phyloP scores from a whole-genome alignment of 495 filamentous ascomycete genomes.

The Penicillium flavigenum region DNA sequence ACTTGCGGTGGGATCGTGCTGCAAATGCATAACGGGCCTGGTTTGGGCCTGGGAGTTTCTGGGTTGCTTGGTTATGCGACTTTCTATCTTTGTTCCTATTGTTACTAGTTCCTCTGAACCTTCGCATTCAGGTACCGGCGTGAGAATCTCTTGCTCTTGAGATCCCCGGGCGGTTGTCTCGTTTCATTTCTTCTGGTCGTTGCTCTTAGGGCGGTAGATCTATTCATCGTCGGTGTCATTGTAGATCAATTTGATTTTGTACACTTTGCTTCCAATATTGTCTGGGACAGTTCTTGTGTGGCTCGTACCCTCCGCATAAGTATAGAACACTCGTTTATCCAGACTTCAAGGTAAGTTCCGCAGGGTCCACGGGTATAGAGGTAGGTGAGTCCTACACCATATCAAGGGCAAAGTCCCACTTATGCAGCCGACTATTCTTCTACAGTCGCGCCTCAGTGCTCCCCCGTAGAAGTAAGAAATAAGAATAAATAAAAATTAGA shows the following conservation, averaged over 20 bases:
- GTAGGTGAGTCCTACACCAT: neutral
- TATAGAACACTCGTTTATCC: neutral
- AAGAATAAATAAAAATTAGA: neutral
- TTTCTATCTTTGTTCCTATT: constrained; percentile 12
- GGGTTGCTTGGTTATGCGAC: constrained; percentile 15
- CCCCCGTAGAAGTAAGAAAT: neutral
- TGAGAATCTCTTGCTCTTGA: constrained; percentile 2
- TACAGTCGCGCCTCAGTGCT: neutral
- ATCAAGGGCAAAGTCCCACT: neutral
- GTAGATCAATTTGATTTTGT: neutral
- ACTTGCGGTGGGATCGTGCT: constrained; percentile 13
- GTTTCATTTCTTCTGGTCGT: neutral
- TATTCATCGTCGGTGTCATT: neutral
- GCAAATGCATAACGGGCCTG: constrained; percentile 31
- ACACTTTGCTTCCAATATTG: neutral
- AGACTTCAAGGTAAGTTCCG: neutral
- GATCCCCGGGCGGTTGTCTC: neutral
- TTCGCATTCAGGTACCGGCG: constrained; percentile 18
- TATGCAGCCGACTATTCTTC: neutral
- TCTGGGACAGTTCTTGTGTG: neutral
- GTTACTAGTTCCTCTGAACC: constrained; percentile 11
- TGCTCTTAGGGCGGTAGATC: neutral
- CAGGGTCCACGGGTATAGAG: neutral
- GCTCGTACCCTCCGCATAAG: neutral
- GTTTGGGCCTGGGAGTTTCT: constrained; percentile 34